Evolutionary conservation across 1,284 basidiomycete genomes (phyloP).

Genomic region (Irpex sp.): DNA sequence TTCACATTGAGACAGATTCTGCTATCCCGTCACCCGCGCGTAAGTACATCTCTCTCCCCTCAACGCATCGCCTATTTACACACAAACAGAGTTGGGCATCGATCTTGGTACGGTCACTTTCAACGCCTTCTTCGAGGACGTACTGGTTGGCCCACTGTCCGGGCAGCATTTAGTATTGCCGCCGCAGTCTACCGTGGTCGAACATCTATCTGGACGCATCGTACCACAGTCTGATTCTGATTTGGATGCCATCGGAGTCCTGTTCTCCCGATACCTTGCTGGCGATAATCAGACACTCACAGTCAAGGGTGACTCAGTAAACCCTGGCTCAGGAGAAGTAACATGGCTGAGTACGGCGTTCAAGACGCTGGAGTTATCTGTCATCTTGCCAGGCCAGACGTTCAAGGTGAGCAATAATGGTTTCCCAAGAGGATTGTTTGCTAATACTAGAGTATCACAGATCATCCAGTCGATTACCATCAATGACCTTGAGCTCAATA

Average conservation of each 20-base stretch:
- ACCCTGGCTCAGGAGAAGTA: constrained; percentile 55
- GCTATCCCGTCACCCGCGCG: constrained; percentile 55
- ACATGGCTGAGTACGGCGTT: constrained; percentile 72
- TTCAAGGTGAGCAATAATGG: constrained; percentile 36
- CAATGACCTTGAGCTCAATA: constrained; percentile 51
- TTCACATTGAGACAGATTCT: constrained; percentile 67
- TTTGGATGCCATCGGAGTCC: constrained; percentile 53
- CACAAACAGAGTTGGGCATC: constrained; percentile 59
- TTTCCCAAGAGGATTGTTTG: constrained; percentile 7
- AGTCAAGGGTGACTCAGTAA: constrained; percentile 61
- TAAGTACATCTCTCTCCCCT: neutral
- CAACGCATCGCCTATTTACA: neutral
- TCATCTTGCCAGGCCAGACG: constrained; percentile 62
- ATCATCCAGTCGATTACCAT: constrained; percentile 69
- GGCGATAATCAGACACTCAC: constrained; percentile 64
- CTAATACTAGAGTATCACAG: constrained; percentile 24
- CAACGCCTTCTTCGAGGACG: constrained; percentile 53
- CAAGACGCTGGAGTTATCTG: constrained; percentile 60
- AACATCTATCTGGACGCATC: constrained; percentile 61
- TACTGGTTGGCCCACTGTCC: constrained; percentile 49
- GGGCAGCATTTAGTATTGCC: constrained; percentile 50
- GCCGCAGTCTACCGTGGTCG: constrained; percentile 44
- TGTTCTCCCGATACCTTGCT: constrained; percentile 69
- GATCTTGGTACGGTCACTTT: constrained; percentile 70
- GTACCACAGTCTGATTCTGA: constrained; percentile 54